phyloP scores from a whole-genome alignment of 2,329 filamentous ascomycete genomes.

The Alternaria brassicicola region DNA sequence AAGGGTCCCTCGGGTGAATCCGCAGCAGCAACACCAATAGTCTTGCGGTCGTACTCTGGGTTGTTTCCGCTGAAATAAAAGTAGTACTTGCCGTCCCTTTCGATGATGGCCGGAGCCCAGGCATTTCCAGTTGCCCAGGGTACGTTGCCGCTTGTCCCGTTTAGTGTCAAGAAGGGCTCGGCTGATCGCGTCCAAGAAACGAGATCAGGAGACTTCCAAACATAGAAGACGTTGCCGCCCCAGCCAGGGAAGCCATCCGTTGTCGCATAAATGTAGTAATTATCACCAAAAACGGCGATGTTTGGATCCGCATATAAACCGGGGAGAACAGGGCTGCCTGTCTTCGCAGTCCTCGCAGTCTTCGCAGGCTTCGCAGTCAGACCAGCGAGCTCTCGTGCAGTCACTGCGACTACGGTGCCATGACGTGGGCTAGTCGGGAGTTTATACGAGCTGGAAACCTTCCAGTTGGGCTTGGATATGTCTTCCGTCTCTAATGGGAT shows the following conservation, averaged over 20 bases:
- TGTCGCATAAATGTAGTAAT: constrained; percentile 39
- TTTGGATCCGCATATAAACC: constrained; percentile 39
- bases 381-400: constrained; percentile 52
- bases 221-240: constrained; percentile 37
- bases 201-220: constrained; percentile 36
- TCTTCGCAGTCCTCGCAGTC: background rate
- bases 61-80: constrained; percentile 41
- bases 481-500: constrained; percentile 60
- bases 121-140: constrained; percentile 38
- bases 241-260: constrained; percentile 36
- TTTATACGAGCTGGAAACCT: constrained; percentile 53
- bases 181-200: constrained; percentile 32
- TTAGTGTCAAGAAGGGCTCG: constrained; percentile 34
- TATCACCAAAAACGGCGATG: constrained; percentile 31
- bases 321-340: constrained; percentile 30
- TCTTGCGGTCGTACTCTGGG: constrained; percentile 33
- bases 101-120: constrained; percentile 39
- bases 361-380: constrained; percentile 37
- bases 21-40: constrained; percentile 37
- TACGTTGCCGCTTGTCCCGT: constrained; percentile 36
- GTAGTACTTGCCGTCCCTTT: constrained; percentile 31
- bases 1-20: constrained; percentile 31
- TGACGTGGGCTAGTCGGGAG: constrained; percentile 60
- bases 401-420: constrained; percentile 61
- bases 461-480: constrained; percentile 58